Conservation (phyloP, 2,329 filamentous ascomycete genomes). For the Sphaerulina vaccinii region DNA sequence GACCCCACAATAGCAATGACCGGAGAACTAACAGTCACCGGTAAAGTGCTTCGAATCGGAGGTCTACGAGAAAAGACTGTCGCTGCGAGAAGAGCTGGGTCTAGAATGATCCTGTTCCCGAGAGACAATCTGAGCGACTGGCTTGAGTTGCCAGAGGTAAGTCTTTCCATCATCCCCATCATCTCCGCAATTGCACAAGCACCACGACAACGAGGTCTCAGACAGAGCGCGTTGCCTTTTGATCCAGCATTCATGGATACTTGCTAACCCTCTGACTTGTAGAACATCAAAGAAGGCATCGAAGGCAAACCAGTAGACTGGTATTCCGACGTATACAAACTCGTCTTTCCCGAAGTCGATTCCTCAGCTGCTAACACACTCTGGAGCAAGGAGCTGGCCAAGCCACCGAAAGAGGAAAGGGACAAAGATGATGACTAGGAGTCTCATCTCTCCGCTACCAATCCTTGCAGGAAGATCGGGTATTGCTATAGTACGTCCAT, state of each 20-base stretch:
- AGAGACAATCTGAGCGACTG: slow-evolving; percentile 95
- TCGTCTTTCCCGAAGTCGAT: slow-evolving; percentile 84
- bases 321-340: slow-evolving; percentile 90
- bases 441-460: not conserved
- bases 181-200: slow-evolving; percentile 8
- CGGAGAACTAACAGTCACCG: slow-evolving; percentile 92
- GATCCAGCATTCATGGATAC: no score
- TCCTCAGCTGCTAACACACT: slow-evolving; percentile 66
- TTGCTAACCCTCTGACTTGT: slow-evolving; percentile 19
- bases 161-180: slow-evolving; percentile 36
- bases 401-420: slow-evolving; percentile 55
- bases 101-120: slow-evolving; percentile 91
- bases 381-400: slow-evolving; percentile 65
- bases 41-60: slow-evolving; percentile 92
- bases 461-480: slow-evolving; percentile 8
- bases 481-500: slow-evolving; percentile 1
- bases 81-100: slow-evolving; percentile 85
- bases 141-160: slow-evolving; percentile 92
- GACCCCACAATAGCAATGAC: slow-evolving; percentile 95
- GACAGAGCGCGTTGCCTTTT: no score
- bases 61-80: slow-evolving; percentile 96
- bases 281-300: slow-evolving; percentile 98
- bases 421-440: slow-evolving; percentile 30
- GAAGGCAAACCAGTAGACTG: slow-evolving; percentile 87
- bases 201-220: slow-evolving; percentile 1